phyloP scores from a whole-genome alignment of 2,329 filamentous ascomycete genomes.

The Phyllosticta capitalensis region DNA sequence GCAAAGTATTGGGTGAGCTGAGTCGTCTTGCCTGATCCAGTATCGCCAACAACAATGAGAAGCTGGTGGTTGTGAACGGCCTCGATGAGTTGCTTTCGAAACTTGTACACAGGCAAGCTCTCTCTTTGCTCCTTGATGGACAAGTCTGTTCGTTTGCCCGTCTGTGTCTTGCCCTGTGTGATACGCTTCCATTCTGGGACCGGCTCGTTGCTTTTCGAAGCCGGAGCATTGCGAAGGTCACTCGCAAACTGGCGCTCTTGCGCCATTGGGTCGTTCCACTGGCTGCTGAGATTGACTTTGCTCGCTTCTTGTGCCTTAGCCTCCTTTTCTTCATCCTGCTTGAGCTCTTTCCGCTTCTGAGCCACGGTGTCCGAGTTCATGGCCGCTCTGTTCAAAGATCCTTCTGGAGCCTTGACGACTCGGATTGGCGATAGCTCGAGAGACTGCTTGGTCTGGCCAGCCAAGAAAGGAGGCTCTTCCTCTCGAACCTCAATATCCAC shows the following conservation, averaged over 20 bases:
- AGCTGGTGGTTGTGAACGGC: constrained; percentile 83
- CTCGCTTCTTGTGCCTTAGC: constrained; percentile 61
- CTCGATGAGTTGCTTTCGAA: constrained; percentile 77
- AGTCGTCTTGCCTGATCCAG: constrained; percentile 93
- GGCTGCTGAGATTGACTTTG: constrained; percentile 73
- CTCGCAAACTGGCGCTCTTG: constrained; percentile 82
- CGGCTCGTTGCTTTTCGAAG: constrained; percentile 51
- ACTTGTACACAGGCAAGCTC: constrained; percentile 77
- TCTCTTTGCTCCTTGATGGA: constrained; percentile 94
- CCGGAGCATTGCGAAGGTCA: constrained; percentile 56
- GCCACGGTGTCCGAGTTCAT: constrained; percentile 85
- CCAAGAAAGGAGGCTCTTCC: constrained; percentile 91
- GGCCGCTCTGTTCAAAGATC: constrained; percentile 92
- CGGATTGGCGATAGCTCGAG: constrained; percentile 90
- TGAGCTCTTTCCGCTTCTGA: constrained; percentile 80
- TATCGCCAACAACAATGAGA: constrained; percentile 93
- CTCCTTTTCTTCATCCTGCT: constrained; percentile 80
- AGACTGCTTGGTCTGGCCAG: constrained; percentile 92
- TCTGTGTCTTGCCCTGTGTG: constrained; percentile 67
- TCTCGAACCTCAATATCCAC: constrained; percentile 95
- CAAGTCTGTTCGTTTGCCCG: constrained; percentile 79
- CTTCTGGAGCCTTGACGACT: constrained; percentile 94
- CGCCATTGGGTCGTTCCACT: constrained; percentile 98
- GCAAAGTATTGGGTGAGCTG: constrained; percentile 93
- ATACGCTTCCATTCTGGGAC: constrained; percentile 90